Conservation (phyloP, 306 rosid genomes). For the Heteromeles arbutifolia region DNA sequence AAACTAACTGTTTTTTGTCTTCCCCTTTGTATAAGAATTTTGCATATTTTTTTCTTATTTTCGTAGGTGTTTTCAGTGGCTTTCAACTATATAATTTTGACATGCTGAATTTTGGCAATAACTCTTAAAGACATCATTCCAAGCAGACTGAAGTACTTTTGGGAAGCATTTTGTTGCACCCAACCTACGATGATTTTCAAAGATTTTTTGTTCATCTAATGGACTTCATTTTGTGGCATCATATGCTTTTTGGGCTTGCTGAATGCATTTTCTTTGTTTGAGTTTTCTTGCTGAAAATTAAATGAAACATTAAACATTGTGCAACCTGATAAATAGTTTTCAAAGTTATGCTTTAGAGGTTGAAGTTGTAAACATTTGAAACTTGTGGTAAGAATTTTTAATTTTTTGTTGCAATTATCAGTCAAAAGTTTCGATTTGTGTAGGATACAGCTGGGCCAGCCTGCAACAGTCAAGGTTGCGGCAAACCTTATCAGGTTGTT, state of each 20-base stretch:
- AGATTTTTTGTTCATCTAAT: background rate
- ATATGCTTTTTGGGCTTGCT: background rate
- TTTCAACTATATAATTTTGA: background rate
- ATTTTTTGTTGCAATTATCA: background rate
- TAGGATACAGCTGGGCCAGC: constrained; percentile 88
- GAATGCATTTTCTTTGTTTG: background rate
- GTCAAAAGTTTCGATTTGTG: background rate
- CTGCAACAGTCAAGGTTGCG: constrained; percentile 90
- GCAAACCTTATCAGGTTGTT: constrained; percentile 86
- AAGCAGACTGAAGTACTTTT: background rate
- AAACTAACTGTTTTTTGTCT: background rate
- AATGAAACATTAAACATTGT: background rate
- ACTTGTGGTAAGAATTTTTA: background rate
- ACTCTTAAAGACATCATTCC: background rate
- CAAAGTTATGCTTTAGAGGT: background rate
- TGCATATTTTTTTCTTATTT: background rate
- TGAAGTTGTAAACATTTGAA: background rate
- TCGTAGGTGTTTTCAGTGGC: background rate
- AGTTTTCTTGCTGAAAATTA: background rate
- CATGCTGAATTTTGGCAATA: background rate
- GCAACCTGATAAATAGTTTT: background rate
- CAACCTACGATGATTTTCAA: background rate
- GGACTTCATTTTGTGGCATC: background rate
- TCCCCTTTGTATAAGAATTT: background rate
- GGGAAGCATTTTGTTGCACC: background rate